These are phyloP conservation scores for Calonectria leucothoes DNA, from an alignment of 2,329 filamentous ascomycete species.

Conservation along the genomic window DNA sequence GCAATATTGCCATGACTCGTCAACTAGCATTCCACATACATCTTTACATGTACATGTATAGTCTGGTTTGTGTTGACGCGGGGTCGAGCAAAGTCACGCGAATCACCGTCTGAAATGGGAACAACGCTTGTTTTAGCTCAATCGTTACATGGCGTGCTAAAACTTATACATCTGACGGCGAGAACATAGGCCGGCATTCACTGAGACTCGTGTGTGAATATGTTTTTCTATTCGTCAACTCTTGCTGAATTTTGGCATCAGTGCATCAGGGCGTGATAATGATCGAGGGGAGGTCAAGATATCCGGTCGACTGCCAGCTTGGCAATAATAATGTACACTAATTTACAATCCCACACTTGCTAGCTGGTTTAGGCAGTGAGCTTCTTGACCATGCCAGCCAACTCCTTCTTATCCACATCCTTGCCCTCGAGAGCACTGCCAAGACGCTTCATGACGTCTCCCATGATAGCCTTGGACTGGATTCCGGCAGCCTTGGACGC, in stretches of 20 bases:
- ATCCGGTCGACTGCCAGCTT: slow-evolving; percentile 14
- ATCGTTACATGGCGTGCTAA: not conserved
- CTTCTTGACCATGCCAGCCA: slow-evolving; percentile 72
- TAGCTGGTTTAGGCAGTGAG: slow-evolving; percentile 31
- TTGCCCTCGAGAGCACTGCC: slow-evolving; percentile 69
- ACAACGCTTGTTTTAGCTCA: not conserved
- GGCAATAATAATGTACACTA: slow-evolving; percentile 37
- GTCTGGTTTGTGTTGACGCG: not conserved
- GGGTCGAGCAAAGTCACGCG: not conserved
- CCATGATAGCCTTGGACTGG: slow-evolving; percentile 61
- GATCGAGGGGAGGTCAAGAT: slow-evolving; percentile 22
- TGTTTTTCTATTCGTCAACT: not conserved
- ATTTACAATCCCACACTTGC: slow-evolving; percentile 30
- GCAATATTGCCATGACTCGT: not conserved
- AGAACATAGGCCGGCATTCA: not conserved
- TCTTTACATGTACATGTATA: not conserved
- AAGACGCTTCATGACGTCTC: slow-evolving; percentile 73
- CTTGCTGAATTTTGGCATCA: slow-evolving; percentile 2
- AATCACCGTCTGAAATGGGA: not conserved
- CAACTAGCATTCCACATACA: not conserved
- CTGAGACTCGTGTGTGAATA: not conserved
- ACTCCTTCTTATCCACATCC: slow-evolving; percentile 70
- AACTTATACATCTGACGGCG: not conserved
- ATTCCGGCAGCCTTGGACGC: slow-evolving; percentile 60
- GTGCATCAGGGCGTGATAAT: slow-evolving; percentile 19